Evolutionary conservation across 2,329 filamentous ascomycete genomes (phyloP), one percentile per base, ranked within the genome.

Genomic region (Hirsutella minnesotensis): DNA sequence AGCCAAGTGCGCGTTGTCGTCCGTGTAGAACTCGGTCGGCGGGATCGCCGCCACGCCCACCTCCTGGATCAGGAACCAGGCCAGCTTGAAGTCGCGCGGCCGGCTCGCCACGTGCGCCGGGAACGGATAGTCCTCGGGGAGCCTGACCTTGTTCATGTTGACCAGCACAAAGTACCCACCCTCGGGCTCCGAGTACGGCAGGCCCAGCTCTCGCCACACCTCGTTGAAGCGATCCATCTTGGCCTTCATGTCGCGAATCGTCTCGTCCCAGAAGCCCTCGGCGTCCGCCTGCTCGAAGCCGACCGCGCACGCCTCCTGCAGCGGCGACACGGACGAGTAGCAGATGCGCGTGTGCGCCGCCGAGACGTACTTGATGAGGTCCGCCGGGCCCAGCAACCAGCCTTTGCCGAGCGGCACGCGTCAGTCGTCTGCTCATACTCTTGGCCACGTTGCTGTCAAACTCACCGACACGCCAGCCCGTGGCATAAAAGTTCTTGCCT

Each of bases 401-500:
- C 92, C 86, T 51, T 20, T 20, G 20, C 7, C 21, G 39, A 13
- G 3, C 24, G 24, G 24, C 9, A 19, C 16, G 9, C 12, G 21
- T 39, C 37, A 39, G 22, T 22, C 21, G 19, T 5, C 24, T 27
- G 3, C 21, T 21, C 15, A 9, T 29, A 1, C 24, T 24, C 37
- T 39, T n/a, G n/a, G n/a, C n/a, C n/a, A n/a, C n/a, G n/a, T n/a
- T n/a, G 5, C 15, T 13, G 36, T 10, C 38, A 9, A 18, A 57
- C 68, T 16, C 53, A 68, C 70, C 77, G 4, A 96, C 89, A 45
- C 92, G 81, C 92, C 92, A 98, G 39, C 92, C 92, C 0, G 92
- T 98, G 44, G 86, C 87, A 58, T 96, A 96, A 65, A 98, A 98
- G 70, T 92, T 94, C 75, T 98, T 98, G 54, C 92, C 92, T 1